These are phyloP conservation scores for Fusarium austroafricanum DNA, from an alignment of 2,329 filamentous ascomycete species.

Conservation along the genomic window DNA sequence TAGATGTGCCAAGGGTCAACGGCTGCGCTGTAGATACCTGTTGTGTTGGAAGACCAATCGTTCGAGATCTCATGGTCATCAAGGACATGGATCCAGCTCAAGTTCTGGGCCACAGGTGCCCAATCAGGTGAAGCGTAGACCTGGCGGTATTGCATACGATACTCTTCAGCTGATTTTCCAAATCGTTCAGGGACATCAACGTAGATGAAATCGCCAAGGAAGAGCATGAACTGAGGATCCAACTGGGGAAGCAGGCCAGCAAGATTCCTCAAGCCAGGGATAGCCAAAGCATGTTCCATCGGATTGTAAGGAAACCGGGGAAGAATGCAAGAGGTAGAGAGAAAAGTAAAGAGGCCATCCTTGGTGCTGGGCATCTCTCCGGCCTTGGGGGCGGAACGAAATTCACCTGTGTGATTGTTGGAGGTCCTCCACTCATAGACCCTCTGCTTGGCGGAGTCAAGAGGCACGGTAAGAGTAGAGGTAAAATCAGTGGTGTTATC, in stretches of 20 bases:
- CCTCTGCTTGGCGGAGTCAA: conserved; percentile 74
- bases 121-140: conserved; percentile 97
- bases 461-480: conserved; percentile 72
- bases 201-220: conserved; percentile 90
- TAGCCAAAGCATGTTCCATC: conserved; percentile 82
- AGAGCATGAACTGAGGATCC: conserved; percentile 82
- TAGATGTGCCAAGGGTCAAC: conserved; percentile 89
- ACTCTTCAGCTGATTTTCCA: conserved; percentile 78
- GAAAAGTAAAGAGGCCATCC: conserved; percentile 83
- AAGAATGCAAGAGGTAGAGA: conserved; percentile 94
- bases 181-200: conserved; percentile 87
- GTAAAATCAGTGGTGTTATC: conserved; percentile 87
- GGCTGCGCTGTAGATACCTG: conserved; percentile 81
- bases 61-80: conserved; percentile 98
- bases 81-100: conserved; percentile 98
- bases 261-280: conserved; percentile 83
- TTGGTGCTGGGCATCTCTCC: conserved; percentile 71
- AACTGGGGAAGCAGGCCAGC: conserved; percentile 78
- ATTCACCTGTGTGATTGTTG: conserved; percentile 86
- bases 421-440: conserved; percentile 87
- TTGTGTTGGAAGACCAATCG: conserved; percentile 87
- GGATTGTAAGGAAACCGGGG: conserved; percentile 90
- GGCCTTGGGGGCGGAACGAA: conserved; percentile 78
- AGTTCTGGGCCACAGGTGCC: conserved; percentile 76
- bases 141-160: conserved; percentile 91